Percentiles rank a stretch among this genome's conserved stretches.
Evolutionary conservation across 148 eudicot genomes (phyloP).

Genomic region (Cornus florida): DNA sequence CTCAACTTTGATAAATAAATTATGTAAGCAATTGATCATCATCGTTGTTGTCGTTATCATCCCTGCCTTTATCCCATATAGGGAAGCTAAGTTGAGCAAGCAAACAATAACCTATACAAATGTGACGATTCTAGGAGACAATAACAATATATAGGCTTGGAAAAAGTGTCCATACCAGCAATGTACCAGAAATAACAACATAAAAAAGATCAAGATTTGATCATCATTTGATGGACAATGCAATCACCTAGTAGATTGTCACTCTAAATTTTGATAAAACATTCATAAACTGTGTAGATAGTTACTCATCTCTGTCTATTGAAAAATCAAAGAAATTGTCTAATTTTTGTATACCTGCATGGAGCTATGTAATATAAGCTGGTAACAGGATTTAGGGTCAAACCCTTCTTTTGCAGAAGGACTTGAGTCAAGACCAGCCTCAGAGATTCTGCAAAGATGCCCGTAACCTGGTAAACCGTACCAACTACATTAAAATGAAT

Average conservation of each 20-base stretch:
- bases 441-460: conserved; percentile 63
- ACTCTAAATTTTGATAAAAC: conserved; percentile 47
- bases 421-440: conserved; percentile 68
- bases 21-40: too few species aligned
- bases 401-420: conserved; percentile 65
- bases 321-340: background rate
- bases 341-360: conserved; percentile 57
- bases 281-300: background rate
- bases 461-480: conserved; percentile 56
- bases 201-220: background rate
- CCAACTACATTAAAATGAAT: conserved; percentile 64
- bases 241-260: background rate
- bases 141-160: too few species aligned
- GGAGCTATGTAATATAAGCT: conserved; percentile 95
- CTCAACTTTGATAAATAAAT: too few species aligned
- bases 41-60: too few species aligned
- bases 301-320: background rate
- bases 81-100: too few species aligned
- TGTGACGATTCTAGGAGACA: too few species aligned
- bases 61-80: too few species aligned
- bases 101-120: too few species aligned
- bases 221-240: background rate
- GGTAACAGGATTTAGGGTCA: conserved; percentile 65
- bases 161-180: background rate
- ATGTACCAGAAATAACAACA: background rate